Evolutionary conservation across 2,329 filamentous ascomycete genomes (phyloP), one percentile per base, ranked within the genome.

Genomic region (Aspergillus aculeatinus): DNA sequence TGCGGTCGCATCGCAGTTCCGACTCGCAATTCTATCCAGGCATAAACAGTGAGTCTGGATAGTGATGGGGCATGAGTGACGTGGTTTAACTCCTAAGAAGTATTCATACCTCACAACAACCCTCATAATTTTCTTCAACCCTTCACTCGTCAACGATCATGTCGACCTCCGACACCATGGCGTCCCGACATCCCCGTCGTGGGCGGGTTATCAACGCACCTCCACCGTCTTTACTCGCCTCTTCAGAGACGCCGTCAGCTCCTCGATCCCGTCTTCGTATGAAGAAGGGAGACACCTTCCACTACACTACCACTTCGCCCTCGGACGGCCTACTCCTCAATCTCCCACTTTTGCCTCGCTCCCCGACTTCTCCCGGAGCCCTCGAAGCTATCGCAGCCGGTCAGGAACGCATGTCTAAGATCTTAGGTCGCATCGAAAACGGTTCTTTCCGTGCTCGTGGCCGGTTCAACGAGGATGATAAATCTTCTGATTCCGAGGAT

Each of bases 371-470:
- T 59, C 71, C 76, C 44, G 69, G 67, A 53, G 68, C 75, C 65
- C 79, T 91, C 61, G 88, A 91, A 77, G 87, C 89, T 58, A 83
- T 90, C 73, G 86, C 87, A 70, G 86, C 87, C 64, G 85, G 88
- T 68, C 83, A 86, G 71, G 86, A 88, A 71, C 89, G 89, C 67
- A 86, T 88, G 74, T 86, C 85, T 66, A 75, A 89, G 71, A 85
- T 87, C 65, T 78, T 91, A 57, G 84, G 81, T 75, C 81, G 85
- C 67, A 85, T 92, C 68, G 87, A 90, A 72, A 84, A 76, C 81
- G 83, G 70, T 78, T 89, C 60, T 77, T 83, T 66, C 77, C 83
- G 67, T 16, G 63, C 66, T 68, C 72, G 64, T 69, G 65, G 60
- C 73, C 68, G 70, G 72, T 74, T 65, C 71, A 76, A 74, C 60